Conservation (phyloP, 2,329 filamentous ascomycete species). For the Trematosphaeria pertusa region DNA sequence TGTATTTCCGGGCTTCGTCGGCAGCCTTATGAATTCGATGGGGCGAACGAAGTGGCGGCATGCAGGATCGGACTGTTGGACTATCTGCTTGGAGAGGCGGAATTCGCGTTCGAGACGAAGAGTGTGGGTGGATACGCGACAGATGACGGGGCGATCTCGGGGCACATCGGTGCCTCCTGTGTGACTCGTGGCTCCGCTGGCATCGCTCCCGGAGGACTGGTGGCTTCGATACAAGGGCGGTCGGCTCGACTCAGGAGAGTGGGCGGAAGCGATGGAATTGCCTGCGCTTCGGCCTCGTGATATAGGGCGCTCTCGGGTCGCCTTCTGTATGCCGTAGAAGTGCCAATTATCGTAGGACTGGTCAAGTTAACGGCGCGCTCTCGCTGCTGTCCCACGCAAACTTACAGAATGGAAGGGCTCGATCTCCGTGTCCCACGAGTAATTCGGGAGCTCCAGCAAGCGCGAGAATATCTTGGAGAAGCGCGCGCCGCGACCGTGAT, state of each 20-base stretch:
- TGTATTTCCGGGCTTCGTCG: constrained; percentile 69
- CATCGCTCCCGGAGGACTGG: constrained; percentile 45
- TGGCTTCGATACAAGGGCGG: constrained; percentile 36
- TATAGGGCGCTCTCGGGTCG: constrained; percentile 24
- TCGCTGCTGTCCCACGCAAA: neutral
- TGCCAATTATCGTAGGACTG: constrained; percentile 88
- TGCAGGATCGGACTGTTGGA: constrained; percentile 72
- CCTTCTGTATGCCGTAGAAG: constrained; percentile 51
- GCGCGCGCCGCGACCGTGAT: constrained; percentile 26
- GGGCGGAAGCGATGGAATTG: constrained; percentile 32
- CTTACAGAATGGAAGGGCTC: constrained; percentile 56
- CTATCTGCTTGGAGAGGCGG: constrained; percentile 78
- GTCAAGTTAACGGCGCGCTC: constrained; percentile 20
- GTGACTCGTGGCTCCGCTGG: constrained; percentile 51
- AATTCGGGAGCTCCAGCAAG: constrained; percentile 48
- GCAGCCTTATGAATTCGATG: constrained; percentile 77
- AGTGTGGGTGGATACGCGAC: constrained; percentile 81
- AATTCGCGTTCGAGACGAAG: constrained; percentile 87
- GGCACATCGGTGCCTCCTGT: constrained; percentile 56
- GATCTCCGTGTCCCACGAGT: constrained; percentile 49
- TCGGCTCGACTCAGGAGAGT: constrained; percentile 39
- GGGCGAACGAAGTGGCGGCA: constrained; percentile 80
- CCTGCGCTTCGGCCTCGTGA: constrained; percentile 36
- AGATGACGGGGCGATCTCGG: constrained; percentile 68
- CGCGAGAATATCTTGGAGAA: constrained; percentile 44